Conservation (phyloP, 352 stramenopile genomes). For the Phytophthora meadii region DNA sequence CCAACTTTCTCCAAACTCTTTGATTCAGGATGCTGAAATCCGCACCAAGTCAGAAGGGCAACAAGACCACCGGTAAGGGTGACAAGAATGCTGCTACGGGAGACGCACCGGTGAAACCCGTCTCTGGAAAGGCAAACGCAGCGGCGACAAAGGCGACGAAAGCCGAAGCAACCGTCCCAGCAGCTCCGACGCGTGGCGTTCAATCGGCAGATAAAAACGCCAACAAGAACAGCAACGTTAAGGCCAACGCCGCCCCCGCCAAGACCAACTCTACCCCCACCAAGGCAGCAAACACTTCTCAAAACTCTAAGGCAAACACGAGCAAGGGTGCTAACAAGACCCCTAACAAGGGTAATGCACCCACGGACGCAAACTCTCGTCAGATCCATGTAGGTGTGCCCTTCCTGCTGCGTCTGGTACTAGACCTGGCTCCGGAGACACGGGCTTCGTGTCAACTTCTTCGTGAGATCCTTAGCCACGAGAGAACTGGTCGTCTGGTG, state of each 20-base stretch:
- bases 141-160: not conserved
- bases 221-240: conserved; percentile 1
- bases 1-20: not conserved
- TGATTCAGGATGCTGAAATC: conserved; percentile 13
- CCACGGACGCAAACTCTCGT: too few relatives aligned
- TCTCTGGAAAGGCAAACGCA: conserved; percentile 3
- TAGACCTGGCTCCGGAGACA: conserved; percentile 27
- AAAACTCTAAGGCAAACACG: conserved; percentile 1
- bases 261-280: not conserved
- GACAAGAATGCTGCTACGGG: not conserved
- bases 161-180: not conserved
- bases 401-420: conserved; percentile 24
- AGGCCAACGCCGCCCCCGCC: too few relatives aligned
- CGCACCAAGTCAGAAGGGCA: conserved; percentile 9
- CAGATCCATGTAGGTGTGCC: not conserved
- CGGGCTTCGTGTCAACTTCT: conserved; percentile 16
- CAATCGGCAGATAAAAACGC: conserved; percentile 3
- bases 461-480: conserved; percentile 20
- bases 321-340: conserved; percentile 3
- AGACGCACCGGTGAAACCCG: not conserved
- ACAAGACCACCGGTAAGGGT: conserved; percentile 9
- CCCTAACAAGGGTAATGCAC: not conserved
- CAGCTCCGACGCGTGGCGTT: too few relatives aligned
- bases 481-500: conserved; percentile 9
- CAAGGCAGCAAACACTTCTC: not conserved